phyloP scores from a whole-genome alignment of 345 rosid species.

The Durio zibethinus region DNA sequence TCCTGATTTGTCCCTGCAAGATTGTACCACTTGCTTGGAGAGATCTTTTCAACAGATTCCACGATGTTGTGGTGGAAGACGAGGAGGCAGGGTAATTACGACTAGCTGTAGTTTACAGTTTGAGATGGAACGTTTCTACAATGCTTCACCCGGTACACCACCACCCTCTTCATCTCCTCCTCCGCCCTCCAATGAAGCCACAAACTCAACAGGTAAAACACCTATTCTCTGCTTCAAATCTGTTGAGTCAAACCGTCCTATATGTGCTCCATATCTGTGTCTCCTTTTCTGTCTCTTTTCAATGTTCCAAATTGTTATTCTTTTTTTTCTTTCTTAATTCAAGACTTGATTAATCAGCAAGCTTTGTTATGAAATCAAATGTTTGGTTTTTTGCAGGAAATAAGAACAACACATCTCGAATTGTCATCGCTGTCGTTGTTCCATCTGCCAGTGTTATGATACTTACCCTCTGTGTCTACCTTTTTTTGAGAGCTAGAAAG shows the following conservation, averaged over 20 bases:
- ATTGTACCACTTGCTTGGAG: conserved; percentile 21
- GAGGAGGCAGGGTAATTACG: conserved; percentile 19
- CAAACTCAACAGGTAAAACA: neutral
- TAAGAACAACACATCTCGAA: neutral
- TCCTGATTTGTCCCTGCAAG: conserved; percentile 25
- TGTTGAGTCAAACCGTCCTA: neutral
- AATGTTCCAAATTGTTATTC: no score
- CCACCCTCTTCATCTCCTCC: neutral
- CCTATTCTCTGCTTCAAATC: neutral
- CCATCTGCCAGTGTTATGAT: neutral
- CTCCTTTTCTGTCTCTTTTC: no score
- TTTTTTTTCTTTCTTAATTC: no score
- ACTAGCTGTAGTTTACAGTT: conserved; percentile 33
- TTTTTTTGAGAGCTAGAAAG: neutral
- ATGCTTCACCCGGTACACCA: neutral
- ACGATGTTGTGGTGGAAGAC: conserved; percentile 4
- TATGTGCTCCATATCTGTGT: no score
- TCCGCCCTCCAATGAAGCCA: neutral
- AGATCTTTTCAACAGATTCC: neutral
- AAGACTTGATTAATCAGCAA: no score
- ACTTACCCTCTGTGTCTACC: neutral
- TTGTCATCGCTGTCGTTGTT: conserved; percentile 1
- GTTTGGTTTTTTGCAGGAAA: neutral
- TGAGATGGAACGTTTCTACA: conserved; percentile 26
- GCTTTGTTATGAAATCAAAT: neutral